Conservation (phyloP, 2,329 filamentous ascomycete genomes). For the Aspergillus neoniger region DNA sequence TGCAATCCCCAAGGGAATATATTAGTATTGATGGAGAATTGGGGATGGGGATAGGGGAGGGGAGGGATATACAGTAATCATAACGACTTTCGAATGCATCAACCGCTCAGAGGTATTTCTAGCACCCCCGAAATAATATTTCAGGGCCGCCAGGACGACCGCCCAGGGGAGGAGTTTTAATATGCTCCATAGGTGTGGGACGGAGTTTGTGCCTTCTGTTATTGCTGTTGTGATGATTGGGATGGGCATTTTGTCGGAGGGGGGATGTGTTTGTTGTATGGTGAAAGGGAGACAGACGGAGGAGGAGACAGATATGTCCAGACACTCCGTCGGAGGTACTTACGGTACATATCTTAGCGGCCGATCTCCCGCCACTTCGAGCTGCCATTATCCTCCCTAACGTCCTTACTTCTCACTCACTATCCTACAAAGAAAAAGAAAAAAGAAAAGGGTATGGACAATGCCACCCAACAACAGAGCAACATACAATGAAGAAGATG, state of each 20-base stretch:
- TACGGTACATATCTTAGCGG: constrained; percentile 15
- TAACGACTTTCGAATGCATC: constrained; percentile 90
- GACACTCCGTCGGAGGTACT: not conserved
- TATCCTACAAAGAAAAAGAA: no score
- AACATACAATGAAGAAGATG: constrained; percentile 46
- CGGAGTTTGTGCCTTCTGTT: constrained; percentile 55
- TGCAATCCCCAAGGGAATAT: not conserved
- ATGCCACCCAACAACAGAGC: not conserved
- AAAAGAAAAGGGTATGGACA: not conserved
- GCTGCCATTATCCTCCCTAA: constrained; percentile 7
- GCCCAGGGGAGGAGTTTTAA: constrained; percentile 57
- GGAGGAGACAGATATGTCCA: constrained; percentile 8
- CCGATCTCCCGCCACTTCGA: constrained; percentile 27
- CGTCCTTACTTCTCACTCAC: no score
- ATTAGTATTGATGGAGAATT: not conserved
- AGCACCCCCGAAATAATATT: constrained; percentile 76
- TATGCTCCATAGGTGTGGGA: constrained; percentile 56
- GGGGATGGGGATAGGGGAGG: not conserved
- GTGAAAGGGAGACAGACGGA: constrained; percentile 12
- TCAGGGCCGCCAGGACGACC: constrained; percentile 59
- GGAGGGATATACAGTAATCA: constrained; percentile 70
- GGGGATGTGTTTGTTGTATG: not conserved
- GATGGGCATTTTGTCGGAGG: constrained; percentile 57
- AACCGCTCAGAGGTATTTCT: constrained; percentile 73
- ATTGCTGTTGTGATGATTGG: constrained; percentile 58